These are phyloP conservation scores for Teunomyces barrocoloradensis DNA, from an alignment of 805 yeast genomes.

Conservation along the genomic window DNA sequence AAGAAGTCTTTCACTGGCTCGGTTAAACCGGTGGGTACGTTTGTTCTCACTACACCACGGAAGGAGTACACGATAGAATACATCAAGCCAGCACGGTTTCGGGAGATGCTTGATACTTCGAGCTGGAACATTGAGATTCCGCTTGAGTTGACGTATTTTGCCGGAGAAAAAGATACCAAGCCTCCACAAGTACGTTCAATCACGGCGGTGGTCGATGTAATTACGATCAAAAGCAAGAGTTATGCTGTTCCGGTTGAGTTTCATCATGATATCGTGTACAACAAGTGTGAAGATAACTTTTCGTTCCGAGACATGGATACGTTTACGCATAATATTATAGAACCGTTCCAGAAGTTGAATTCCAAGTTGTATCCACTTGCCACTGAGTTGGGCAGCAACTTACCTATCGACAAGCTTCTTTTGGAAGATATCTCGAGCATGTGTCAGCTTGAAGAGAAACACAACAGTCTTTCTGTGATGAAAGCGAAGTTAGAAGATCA, in stretches of 20 bases:
- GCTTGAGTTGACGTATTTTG: slow-evolving; percentile 10
- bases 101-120: slow-evolving; percentile 8
- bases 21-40: slow-evolving; percentile 6
- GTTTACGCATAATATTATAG: slow-evolving; percentile 20
- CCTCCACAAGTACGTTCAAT: slow-evolving; percentile 19
- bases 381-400: slow-evolving; percentile 21
- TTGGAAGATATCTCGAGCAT: slow-evolving; percentile 29
- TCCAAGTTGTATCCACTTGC: slow-evolving; percentile 16
- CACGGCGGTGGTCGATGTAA: slow-evolving; percentile 23
- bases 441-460: slow-evolving; percentile 24
- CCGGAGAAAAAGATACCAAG: slow-evolving; percentile 8
- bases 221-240: slow-evolving; percentile 30
- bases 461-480: slow-evolving; percentile 21
- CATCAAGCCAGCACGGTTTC: slow-evolving; percentile 22
- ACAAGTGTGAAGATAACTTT: slow-evolving; percentile 11
- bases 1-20: slow-evolving; percentile 14
- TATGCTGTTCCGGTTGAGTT: slow-evolving; percentile 39
- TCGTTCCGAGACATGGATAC: slow-evolving; percentile 18
- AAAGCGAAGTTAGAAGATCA: background rate
- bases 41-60: slow-evolving; percentile 7
- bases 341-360: slow-evolving; percentile 19
- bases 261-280: slow-evolving; percentile 33
- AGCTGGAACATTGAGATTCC: slow-evolving; percentile 28
- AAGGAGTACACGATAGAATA: slow-evolving; percentile 13
- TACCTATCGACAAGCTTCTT: slow-evolving; percentile 27